Conservation (phyloP, 257 asterid genomes). For the Solanum clarkiae region DNA sequence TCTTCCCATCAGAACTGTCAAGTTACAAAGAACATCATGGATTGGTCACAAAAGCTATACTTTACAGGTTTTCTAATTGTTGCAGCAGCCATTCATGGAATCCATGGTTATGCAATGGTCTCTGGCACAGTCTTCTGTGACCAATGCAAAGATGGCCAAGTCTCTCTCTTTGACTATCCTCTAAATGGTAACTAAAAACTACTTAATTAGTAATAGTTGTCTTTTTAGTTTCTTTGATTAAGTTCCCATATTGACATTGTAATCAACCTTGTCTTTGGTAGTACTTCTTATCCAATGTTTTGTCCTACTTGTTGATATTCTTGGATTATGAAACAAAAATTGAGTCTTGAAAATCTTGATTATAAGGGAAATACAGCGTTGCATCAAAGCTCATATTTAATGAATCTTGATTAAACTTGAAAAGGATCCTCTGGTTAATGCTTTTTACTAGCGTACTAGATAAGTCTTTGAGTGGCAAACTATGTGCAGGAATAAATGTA, state of each 20-base stretch:
- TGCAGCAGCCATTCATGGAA: constrained; percentile 26
- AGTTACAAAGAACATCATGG: constrained; percentile 23
- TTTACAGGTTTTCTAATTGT: constrained; percentile 35
- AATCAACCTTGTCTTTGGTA: not conserved
- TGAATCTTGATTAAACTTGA: not conserved
- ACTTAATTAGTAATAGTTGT: not conserved
- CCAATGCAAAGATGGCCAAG: constrained; percentile 85
- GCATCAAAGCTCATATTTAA: not conserved
- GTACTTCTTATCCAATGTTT: not conserved
- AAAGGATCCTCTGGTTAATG: not conserved
- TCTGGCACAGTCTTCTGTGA: constrained; percentile 89
- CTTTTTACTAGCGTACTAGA: not conserved
- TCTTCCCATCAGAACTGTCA: not conserved
- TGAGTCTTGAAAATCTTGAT: not conserved
- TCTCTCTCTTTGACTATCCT: constrained; percentile 76
- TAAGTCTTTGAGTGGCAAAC: not conserved
- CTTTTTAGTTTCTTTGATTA: not conserved
- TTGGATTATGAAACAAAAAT: not conserved
- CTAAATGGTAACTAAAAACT: constrained; percentile 30
- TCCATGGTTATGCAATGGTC: constrained; percentile 43
- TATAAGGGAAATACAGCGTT: not conserved
- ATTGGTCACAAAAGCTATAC: constrained; percentile 23
- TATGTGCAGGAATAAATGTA: constrained; percentile 56
- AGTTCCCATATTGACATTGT: not conserved
- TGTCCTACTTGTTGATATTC: not conserved